These are phyloP conservation scores for Colletotrichum orbiculare DNA, from an alignment of 2,329 filamentous ascomycete genomes.

Conservation along the genomic window DNA sequence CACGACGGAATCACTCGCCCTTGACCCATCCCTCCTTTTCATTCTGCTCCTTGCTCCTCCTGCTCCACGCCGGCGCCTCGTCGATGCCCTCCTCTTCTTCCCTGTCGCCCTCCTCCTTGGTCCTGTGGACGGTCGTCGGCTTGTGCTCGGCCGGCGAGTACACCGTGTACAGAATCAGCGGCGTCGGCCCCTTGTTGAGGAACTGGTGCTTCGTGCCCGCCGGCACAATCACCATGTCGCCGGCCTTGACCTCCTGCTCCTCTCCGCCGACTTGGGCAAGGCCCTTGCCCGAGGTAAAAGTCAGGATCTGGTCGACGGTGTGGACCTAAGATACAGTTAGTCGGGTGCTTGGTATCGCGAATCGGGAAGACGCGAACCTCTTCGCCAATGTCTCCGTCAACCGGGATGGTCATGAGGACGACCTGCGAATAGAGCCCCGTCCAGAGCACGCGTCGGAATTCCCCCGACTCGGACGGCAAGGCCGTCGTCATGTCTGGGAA, in stretches of 20 bases:
- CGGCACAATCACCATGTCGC: constrained; percentile 60
- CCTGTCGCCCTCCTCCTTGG: constrained; percentile 71
- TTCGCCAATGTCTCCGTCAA: constrained; percentile 73
- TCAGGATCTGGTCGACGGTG: constrained; percentile 72
- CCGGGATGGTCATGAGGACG: constrained; percentile 73
- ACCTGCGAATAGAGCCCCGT: constrained; percentile 73
- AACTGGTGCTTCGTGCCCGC: constrained; percentile 76
- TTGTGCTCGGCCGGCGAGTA: constrained; percentile 73
- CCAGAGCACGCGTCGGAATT: constrained; percentile 71
- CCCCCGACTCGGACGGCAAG: constrained; percentile 63
- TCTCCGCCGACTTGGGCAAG: constrained; percentile 69
- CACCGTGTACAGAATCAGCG: constrained; percentile 71
- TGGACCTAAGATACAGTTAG: constrained; percentile 49
- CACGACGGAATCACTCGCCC: constrained; percentile 23
- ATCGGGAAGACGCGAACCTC: constrained; percentile 55
- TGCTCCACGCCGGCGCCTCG: constrained; percentile 69
- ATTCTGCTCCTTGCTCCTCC: constrained; percentile 67
- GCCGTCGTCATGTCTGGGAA: constrained; percentile 66
- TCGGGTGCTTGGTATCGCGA: not conserved
- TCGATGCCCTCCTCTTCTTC: constrained; percentile 71
- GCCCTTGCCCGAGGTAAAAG: constrained; percentile 70
- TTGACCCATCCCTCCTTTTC: constrained; percentile 67
- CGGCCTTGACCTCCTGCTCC: constrained; percentile 59
- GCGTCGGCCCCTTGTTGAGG: constrained; percentile 68
- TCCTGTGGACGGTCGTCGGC: constrained; percentile 68